Percentiles rank a stretch among this genome's conserved stretches.
Evolutionary conservation across 345 rosid species (phyloP).

Genomic region (Firmiana major): DNA sequence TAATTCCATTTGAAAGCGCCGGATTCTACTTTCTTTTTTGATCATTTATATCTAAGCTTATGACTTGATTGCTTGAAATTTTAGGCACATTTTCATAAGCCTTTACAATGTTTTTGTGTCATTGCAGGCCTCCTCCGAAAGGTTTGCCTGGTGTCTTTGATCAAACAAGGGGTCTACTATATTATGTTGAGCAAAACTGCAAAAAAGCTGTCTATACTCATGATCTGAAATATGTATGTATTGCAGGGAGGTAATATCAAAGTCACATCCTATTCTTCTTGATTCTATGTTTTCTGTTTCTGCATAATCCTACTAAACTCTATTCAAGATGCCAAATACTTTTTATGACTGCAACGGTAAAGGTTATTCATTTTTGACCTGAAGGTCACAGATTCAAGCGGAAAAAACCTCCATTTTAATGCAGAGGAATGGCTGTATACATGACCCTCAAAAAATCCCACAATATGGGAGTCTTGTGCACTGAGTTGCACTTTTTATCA

Average conservation of each 20-base stretch:
- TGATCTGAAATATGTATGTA: conserved; percentile 74
- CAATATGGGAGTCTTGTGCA: too few species aligned
- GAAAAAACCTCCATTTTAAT: too few species aligned
- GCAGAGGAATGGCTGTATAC: too few species aligned
- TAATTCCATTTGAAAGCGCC: not conserved
- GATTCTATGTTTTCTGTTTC: not conserved
- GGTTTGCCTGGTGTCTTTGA: conserved; percentile 75
- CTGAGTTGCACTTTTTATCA: too few species aligned
- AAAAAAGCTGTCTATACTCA: conserved; percentile 72
- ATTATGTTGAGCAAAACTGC: conserved; percentile 69
- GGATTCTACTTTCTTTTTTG: not conserved
- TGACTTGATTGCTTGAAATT: not conserved
- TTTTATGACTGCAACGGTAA: too few species aligned
- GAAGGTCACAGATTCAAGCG: too few species aligned
- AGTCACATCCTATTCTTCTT: conserved; percentile 1
- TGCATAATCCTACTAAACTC: not conserved
- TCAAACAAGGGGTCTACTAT: conserved; percentile 90
- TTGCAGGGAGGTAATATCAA: conserved; percentile 74
- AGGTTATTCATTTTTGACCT: too few species aligned
- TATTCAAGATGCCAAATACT: not conserved
- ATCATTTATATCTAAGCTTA: not conserved
- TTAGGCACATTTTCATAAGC: not conserved
- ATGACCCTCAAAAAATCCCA: too few species aligned
- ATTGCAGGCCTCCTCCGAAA: conserved; percentile 82
- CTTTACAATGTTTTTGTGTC: not conserved